Evolutionary conservation across 202 grass and related monocot species (phyloP).

Genomic region (Tripidium arundinaceum): DNA sequence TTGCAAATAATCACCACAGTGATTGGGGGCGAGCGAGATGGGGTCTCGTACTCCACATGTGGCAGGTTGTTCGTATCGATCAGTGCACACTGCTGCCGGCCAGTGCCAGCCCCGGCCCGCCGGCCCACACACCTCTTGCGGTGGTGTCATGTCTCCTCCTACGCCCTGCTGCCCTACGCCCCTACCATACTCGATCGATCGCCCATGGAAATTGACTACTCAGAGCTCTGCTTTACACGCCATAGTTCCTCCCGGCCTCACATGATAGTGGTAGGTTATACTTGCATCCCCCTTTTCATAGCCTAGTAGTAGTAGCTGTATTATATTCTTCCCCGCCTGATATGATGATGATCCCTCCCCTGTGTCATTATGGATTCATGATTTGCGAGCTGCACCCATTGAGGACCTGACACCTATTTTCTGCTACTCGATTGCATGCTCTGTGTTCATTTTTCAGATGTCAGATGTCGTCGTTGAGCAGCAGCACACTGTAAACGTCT

Average conservation of each 20-base stretch:
- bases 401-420: background rate
- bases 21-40: slow-evolving; percentile 28
- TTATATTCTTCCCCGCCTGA: too few species aligned
- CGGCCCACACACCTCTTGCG: background rate
- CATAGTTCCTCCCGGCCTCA: background rate
- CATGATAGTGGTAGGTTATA: background rate
- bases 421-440: background rate
- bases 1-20: slow-evolving; percentile 50
- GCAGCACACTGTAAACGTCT: background rate
- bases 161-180: background rate
- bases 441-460: background rate
- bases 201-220: slow-evolving; percentile 40
- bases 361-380: background rate
- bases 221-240: slow-evolving; percentile 51
- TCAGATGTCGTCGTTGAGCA: background rate
- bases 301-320: background rate
- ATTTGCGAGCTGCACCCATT: background rate
- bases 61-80: slow-evolving; percentile 24
- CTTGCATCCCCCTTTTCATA: background rate
- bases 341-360: background rate
- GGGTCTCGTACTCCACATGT: slow-evolving; percentile 27
- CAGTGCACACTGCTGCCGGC: background rate
- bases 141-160: slow-evolving; percentile 9
- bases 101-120: background rate
- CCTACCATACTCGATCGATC: background rate